Evolutionary conservation across 345 rosid genomes (phyloP), one percentile per base, ranked within the genome.

Genomic region (Eucalyptus virginea): DNA sequence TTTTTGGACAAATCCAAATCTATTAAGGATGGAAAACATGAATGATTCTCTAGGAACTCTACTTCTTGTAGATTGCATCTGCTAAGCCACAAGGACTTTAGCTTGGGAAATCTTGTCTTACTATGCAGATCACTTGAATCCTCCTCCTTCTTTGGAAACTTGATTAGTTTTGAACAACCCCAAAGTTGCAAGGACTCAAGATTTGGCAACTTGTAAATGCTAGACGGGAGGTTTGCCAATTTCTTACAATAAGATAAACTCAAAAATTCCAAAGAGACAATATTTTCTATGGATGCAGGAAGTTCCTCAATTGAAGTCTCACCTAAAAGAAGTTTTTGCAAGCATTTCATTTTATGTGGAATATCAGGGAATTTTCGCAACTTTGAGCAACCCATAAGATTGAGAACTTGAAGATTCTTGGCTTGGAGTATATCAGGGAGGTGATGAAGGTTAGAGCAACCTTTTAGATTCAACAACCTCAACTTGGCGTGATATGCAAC

Each of bases 111-210:
- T 14, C 77, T 37, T 1, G 5, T 65, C 40, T 15, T n/a, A 34
- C 34, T 62, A 28, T 1, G 69, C 32, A 30, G 69, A n/a, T 65
- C 40, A 7, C 37, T 65, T 21, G 11, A 65, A 65, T 65, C 19
- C 10, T 15, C 37, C 77, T 65, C 16, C 37, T 37, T 4, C 3
- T 51, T n/a, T 15, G 77, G 77, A 12, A 65, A 15, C 10, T n/a
- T n/a, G 37, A 7, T 65, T 65, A 65, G 37, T n/a, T n/a, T 65
- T n/a, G 37, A 65, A n/a, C 77, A 65, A 2, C 37, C 21, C 2
- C 2, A 0, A 65, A 65, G 37, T 1, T 0, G 1, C 5, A 65
- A 32, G 19, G 1, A 2, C 19, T 7, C 2, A 15, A 67, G 77
- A 67, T n/a, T 67, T 67, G 1, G 21, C 40, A 67, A 32, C 37